Percentiles rank a stretch among this genome's conserved stretches.
Conservation (phyloP, 140 eudicot species). For the Cichorium intybus region DNA sequence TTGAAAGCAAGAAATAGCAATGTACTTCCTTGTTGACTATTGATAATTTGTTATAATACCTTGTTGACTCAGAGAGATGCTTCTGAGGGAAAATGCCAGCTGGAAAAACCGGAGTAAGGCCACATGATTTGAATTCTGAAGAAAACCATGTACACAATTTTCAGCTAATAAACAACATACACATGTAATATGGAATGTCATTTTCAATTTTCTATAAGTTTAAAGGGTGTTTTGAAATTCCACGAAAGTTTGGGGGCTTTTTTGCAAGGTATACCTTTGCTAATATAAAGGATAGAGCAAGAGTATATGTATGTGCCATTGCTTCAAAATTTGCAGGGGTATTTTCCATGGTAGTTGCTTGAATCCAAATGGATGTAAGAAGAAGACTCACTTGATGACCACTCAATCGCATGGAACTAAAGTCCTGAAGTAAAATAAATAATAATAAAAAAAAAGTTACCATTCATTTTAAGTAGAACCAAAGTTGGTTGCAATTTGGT, state of each 20-base stretch:
- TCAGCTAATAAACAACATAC: constrained; percentile 13
- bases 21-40: too few relatives aligned
- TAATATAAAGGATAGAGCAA: constrained; percentile 53
- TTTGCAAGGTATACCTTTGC: constrained; percentile 48
- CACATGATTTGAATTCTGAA: constrained; percentile 60
- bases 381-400: constrained; percentile 81
- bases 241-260: background rate
- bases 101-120: constrained; percentile 68
- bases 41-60: too few relatives aligned
- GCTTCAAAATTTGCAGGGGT: constrained; percentile 68
- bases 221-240: background rate
- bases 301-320: constrained; percentile 70
- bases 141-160: constrained; percentile 6
- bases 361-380: constrained; percentile 86
- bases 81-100: constrained; percentile 73
- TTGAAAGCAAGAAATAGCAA: constrained; percentile 1
- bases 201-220: background rate
- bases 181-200: background rate
- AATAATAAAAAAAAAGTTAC: background rate
- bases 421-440: constrained; percentile 42
- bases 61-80: constrained; percentile 55
- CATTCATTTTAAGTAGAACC: background rate
- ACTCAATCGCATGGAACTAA: constrained; percentile 60
- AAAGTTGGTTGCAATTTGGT: too few relatives aligned
- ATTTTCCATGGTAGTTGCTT: constrained; percentile 59